Conservation (phyloP, 1,284 basidiomycete species). For the Phaffia rhodozyma region DNA sequence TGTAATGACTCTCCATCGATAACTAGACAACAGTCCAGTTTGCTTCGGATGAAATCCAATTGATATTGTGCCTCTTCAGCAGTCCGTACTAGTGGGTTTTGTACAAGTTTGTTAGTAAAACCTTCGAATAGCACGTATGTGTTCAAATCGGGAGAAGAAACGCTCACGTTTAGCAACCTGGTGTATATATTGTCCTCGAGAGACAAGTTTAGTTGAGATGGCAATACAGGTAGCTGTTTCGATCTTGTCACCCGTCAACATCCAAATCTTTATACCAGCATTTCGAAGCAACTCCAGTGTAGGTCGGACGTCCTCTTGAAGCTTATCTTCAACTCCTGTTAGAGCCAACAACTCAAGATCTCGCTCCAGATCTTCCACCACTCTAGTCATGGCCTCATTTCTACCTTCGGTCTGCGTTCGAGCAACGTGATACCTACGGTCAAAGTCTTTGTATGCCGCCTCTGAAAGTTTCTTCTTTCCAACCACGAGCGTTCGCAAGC, state of each 20-base stretch:
- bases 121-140: not conserved
- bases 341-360: slow-evolving; percentile 86
- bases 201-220: slow-evolving; percentile 90
- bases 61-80: slow-evolving; percentile 72
- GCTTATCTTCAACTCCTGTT: slow-evolving; percentile 96
- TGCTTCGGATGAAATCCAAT: slow-evolving; percentile 88
- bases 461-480: slow-evolving; percentile 64
- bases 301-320: slow-evolving; percentile 91
- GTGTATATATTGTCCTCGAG: slow-evolving; percentile 93
- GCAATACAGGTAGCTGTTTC: slow-evolving; percentile 98
- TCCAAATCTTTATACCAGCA: slow-evolving; percentile 98
- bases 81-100: slow-evolving; percentile 51
- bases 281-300: slow-evolving; percentile 89
- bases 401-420: slow-evolving; percentile 64
- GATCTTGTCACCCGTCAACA: slow-evolving; percentile 98
- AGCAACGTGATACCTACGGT: slow-evolving; percentile 61
- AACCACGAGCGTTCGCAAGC: slow-evolving; percentile 85
- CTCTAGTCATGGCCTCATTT: slow-evolving; percentile 63
- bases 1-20: slow-evolving; percentile 98
- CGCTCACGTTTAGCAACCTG: slow-evolving; percentile 80
- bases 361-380: slow-evolving; percentile 68
- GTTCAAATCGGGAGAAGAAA: slow-evolving; percentile 1
- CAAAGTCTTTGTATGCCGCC: slow-evolving; percentile 63
- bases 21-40: slow-evolving; percentile 92
- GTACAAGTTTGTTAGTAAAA: not conserved